A percentile compares a stretch with the other conserved stretches of the same genome.
Evolutionary conservation across 768 basidiomycete genomes (phyloP).

Genomic region (Amanita polypyramis): DNA sequence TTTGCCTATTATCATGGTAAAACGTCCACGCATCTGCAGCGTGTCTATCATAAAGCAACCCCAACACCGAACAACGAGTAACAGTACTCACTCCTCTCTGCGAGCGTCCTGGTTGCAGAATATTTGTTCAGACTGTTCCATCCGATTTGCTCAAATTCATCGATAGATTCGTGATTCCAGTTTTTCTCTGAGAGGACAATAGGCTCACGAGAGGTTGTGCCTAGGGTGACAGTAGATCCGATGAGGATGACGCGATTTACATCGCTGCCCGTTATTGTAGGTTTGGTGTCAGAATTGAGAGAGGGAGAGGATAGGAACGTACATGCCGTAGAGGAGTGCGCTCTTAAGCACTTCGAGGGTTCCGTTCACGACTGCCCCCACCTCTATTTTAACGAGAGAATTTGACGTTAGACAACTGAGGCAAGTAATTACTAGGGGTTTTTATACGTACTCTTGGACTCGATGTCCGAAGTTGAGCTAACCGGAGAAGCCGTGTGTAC

Average conservation of each 20-base stretch:
- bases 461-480: slow-evolving; percentile 25
- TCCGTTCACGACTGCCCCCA: slow-evolving; percentile 62
- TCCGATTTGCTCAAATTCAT: slow-evolving; percentile 39
- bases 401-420: too few species aligned
- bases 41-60: not conserved
- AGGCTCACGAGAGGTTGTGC: slow-evolving; percentile 14
- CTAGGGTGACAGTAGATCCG: slow-evolving; percentile 42
- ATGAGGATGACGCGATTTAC: slow-evolving; percentile 58
- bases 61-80: not conserved
- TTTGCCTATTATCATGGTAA: slow-evolving; percentile 29
- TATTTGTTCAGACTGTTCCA: slow-evolving; percentile 42
- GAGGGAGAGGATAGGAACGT: not conserved
- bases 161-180: slow-evolving; percentile 47
- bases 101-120: slow-evolving; percentile 47
- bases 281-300: not conserved
- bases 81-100: slow-evolving; percentile 44
- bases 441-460: slow-evolving; percentile 23
- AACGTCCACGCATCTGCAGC: slow-evolving; percentile 32
- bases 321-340: slow-evolving; percentile 40
- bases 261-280: not conserved
- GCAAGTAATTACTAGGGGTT: not conserved
- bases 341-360: slow-evolving; percentile 54
- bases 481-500: slow-evolving; percentile 62
- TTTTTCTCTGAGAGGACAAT: slow-evolving; percentile 34
- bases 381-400: slow-evolving; percentile 26